Evolutionary conservation across 2,329 filamentous ascomycete species (phyloP), one percentile per base, ranked within the genome.

Genomic region (Cladophialophora yegresii): DNA sequence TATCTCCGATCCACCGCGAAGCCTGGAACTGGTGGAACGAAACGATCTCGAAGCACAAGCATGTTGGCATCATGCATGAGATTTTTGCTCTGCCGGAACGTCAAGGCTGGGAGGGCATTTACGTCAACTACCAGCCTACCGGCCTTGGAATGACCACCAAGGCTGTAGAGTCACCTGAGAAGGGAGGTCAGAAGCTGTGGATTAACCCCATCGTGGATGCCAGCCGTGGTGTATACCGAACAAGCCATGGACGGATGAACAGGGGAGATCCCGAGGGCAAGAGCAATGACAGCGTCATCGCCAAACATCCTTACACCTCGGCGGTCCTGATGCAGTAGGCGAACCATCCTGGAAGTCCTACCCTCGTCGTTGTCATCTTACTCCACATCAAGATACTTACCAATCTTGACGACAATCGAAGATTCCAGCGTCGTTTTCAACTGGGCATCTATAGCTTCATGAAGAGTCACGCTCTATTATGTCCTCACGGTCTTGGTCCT

Each of bases 1-100:
- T 84, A 58, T 77, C 77, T 53, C 70, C 76, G 6, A 61, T 80
- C 8, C 85, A 87, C 70, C 77, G 79, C 12, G 72, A 77, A 43
- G 79, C 73, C 0, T 84, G 82, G 83, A 77, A 81, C 54, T 85
- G 80, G 79, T 83, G 79, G 72, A 77, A 78, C 60, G 72, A 71
- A 57, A 72, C 71, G 7, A 63, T 67, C n/a, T 73, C 73, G 51
- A 70, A 77, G 28, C 66, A 75, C 47, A 69, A 71, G 28, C 77
- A 83, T 66, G 69, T 86, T 26, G 78, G 78, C 4, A 81, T 86
- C 67, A 85, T 77, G 65, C 84, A 87, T 70, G 84, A 87, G 77
- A 78, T 80, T 0, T 85, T 82, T 67, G 73, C 77, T 28, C 79
- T 80, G 4, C 77, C 78, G 0, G 72, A 74, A 2, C 76, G 78